Conservation (phyloP, 164 flowering plant species). For the Berberis vulgaris region DNA sequence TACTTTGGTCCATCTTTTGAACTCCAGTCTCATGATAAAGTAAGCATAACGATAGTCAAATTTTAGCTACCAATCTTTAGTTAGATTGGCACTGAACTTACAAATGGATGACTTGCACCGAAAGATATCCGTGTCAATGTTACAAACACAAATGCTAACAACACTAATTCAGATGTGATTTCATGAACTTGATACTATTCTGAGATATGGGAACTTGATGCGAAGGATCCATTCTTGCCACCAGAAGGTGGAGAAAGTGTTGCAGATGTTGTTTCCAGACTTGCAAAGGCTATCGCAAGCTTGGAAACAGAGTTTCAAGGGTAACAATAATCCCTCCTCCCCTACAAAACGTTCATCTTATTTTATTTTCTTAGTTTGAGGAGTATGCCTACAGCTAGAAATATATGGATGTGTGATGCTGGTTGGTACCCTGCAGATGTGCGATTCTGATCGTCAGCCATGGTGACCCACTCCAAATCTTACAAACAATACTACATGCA, state of each 20-base stretch:
- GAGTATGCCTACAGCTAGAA: too few relatives aligned
- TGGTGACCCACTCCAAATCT: constrained; percentile 89
- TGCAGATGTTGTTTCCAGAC: constrained; percentile 78
- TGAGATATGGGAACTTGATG: constrained; percentile 94
- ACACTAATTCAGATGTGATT: neutral
- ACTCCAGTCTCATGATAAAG: constrained; percentile 81
- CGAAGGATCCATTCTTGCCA: constrained; percentile 62
- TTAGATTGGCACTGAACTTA: neutral
- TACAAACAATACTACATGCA: constrained; percentile 68
- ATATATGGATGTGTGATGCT: too few relatives aligned
- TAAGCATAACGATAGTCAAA: constrained; percentile 20
- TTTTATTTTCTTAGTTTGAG: too few relatives aligned
- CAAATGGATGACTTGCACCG: too few relatives aligned
- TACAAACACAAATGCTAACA: too few relatives aligned
- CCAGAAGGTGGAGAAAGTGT: constrained; percentile 97
- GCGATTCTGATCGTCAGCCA: constrained; percentile 78
- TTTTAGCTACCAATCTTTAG: neutral
- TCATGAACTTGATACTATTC: constrained; percentile 38
- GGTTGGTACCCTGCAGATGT: constrained; percentile 35
- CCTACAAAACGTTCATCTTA: neutral
- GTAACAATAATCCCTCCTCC: constrained; percentile 24
- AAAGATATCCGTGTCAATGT: too few relatives aligned
- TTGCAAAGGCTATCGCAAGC: constrained; percentile 42
- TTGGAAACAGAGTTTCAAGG: constrained; percentile 73
- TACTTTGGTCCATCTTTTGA: constrained; percentile 89